These are phyloP conservation scores for Fragaria iinumae DNA, from an alignment of 306 rosid species.

Conservation along the genomic window DNA sequence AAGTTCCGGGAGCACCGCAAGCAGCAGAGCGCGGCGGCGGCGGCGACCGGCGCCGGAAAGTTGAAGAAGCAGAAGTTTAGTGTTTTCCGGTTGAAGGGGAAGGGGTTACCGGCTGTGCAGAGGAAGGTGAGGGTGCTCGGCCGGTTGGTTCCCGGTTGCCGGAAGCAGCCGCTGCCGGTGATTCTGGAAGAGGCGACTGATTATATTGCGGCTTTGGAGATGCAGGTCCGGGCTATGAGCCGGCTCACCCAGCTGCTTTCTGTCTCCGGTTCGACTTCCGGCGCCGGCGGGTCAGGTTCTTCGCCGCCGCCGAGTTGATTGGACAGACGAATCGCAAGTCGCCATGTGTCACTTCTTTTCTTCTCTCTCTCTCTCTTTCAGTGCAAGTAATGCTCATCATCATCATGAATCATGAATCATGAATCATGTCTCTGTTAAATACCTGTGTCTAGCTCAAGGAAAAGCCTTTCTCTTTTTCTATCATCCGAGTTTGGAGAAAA, in stretches of 20 bases:
- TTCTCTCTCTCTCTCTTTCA: slow-evolving; percentile 7
- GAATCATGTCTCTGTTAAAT: slow-evolving; percentile 41
- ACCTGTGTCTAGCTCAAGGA: slow-evolving; percentile 19
- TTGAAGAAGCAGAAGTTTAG: slow-evolving; percentile 63
- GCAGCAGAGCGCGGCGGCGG: slow-evolving; percentile 28
- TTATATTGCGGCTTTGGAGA: slow-evolving; percentile 87
- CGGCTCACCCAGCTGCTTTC: slow-evolving; percentile 62
- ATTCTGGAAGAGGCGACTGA: slow-evolving; percentile 81
- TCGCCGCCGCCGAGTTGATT: slow-evolving; percentile 51
- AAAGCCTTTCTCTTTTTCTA: neutral
- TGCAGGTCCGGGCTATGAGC: slow-evolving; percentile 94
- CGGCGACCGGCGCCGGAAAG: slow-evolving; percentile 28
- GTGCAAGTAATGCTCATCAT: slow-evolving; percentile 22
- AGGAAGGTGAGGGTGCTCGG: slow-evolving; percentile 67
- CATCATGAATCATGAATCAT: neutral
- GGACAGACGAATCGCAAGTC: slow-evolving; percentile 13
- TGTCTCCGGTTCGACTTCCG: slow-evolving; percentile 41
- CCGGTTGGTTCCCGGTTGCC: slow-evolving; percentile 93
- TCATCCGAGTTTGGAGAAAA: slow-evolving; percentile 1
- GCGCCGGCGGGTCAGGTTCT: slow-evolving; percentile 27
- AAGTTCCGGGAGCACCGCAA: slow-evolving; percentile 63
- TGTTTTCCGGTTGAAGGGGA: slow-evolving; percentile 68
- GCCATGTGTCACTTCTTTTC: slow-evolving; percentile 28
- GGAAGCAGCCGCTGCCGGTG: slow-evolving; percentile 76
- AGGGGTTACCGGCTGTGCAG: slow-evolving; percentile 71